phyloP scores from a whole-genome alignment of 331 rosid genomes.

The Cucumis variabilis region DNA sequence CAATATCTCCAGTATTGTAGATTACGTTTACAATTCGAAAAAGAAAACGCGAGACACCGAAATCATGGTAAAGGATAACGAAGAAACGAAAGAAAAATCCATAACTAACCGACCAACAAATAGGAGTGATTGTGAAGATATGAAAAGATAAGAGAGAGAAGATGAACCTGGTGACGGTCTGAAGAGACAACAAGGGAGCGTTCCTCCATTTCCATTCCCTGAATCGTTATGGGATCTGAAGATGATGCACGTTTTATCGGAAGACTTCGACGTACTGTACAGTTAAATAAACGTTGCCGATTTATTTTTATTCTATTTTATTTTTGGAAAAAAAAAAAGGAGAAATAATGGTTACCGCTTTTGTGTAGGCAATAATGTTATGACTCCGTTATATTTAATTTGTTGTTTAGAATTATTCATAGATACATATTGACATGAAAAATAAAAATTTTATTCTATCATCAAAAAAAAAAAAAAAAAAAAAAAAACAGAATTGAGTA shows the following conservation, averaged over 20 bases:
- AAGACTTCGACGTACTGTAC: neutral
- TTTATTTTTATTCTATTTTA: too few species aligned
- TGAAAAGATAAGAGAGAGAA: neutral
- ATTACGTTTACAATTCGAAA: neutral
- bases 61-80: neutral
- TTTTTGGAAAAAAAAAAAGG: too few species aligned
- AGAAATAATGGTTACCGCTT: too few species aligned
- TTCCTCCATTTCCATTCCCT: constrained; percentile 26
- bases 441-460: too few species aligned
- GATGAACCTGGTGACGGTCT: constrained; percentile 3
- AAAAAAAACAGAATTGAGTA: too few species aligned
- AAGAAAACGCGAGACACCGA: neutral
- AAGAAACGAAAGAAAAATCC: neutral
- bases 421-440: too few species aligned
- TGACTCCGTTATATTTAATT: too few species aligned
- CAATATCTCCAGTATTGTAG: neutral
- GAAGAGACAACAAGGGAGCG: neutral
- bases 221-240: constrained; percentile 3
- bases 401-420: too few species aligned
- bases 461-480: too few species aligned
- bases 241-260: neutral
- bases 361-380: too few species aligned
- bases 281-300: neutral
- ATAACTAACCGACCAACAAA: neutral
- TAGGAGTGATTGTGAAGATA: neutral